Evolutionary conservation across 1,284 basidiomycete species (phyloP), one percentile per base, ranked within the genome.

Genomic region (Boletus calvinii): DNA sequence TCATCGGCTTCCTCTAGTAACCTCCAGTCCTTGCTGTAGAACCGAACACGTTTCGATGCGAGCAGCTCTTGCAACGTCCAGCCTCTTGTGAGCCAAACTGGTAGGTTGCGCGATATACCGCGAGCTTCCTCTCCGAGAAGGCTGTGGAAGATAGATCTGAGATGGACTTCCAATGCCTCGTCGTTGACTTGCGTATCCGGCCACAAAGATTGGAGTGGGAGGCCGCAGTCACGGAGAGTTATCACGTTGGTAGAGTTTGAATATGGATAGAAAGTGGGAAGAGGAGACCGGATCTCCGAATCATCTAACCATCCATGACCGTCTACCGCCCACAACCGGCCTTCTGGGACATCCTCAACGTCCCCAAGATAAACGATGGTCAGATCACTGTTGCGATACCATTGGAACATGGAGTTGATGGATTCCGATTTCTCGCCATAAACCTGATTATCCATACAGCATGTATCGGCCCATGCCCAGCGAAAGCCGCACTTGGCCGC

Each of bases 21-120:
- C 1, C 58, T 56, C 63, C 63, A 64, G 7, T 3, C 18, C 46
- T 52, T 63, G 42, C 53, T 63, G 50, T 66, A 68, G 52, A 68
- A 66, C 13, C 52, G 61, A 49, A 68, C 53, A 12, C 56, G 46
- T 42, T 60, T 63, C 17, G 66, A 55, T 2, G 59, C 63, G 17
- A 67, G 7, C 51, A 60, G 47, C 48, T 65, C 64, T 29, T 67
- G 64, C 30, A 68, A 50, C 5, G 66, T 65, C 65, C 66, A 65
- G 1, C 63, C 66, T 36, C 64, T 60, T 5, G 37, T 61, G n/a
- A 62, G 48, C 63, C 63, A 65, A 11, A 34, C 6, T 0, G 62
- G 63, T 15, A 52, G 24, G 2, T 45, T 41, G 26, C 40, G 52
- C 15, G 55, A 54, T 45, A 20, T 42, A 1, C 55, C 43, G 8